A percentile compares a stretch with the other conserved stretches of the same genome.
Conservation (phyloP, 1,139 yeast genomes). For the Nematodospora anomalae region DNA sequence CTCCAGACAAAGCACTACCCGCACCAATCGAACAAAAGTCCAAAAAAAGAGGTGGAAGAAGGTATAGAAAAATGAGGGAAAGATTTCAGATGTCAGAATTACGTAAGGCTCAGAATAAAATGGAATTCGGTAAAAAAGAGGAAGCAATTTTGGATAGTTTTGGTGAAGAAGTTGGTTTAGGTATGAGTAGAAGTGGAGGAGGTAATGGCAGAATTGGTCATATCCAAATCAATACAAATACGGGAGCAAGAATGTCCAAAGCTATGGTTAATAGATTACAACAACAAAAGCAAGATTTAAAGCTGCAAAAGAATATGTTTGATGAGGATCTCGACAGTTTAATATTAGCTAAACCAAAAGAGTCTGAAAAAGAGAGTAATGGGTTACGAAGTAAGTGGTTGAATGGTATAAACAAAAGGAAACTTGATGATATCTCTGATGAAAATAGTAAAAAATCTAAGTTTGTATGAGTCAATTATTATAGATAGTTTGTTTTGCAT, state of each 20-base stretch:
- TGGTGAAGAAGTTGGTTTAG: slow-evolving; percentile 83
- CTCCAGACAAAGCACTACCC: slow-evolving; percentile 74
- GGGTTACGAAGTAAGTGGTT: slow-evolving; percentile 21
- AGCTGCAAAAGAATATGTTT: slow-evolving; percentile 14
- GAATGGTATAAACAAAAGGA: slow-evolving; percentile 22
- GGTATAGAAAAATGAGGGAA: slow-evolving; percentile 77
- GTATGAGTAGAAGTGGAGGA: slow-evolving; percentile 58
- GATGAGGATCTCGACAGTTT: slow-evolving; percentile 20
- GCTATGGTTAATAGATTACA: slow-evolving; percentile 48
- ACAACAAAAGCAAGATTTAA: slow-evolving; percentile 13
- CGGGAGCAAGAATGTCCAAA: slow-evolving; percentile 56
- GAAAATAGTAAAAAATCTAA: slow-evolving; percentile 4
- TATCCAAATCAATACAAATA: slow-evolving; percentile 39
- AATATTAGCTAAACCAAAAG: slow-evolving; percentile 13
- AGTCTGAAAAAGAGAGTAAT: slow-evolving; percentile 1
- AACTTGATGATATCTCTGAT: background rate
- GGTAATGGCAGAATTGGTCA: slow-evolving; percentile 30
- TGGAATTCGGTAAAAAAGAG: slow-evolving; percentile 79
- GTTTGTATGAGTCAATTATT: background rate
- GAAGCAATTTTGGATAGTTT: slow-evolving; percentile 59
- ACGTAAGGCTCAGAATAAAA: slow-evolving; percentile 78
- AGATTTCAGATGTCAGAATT: slow-evolving; percentile 78
- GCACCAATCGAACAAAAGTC: slow-evolving; percentile 77
- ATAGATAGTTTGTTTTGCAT: no score
- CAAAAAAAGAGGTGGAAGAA: slow-evolving; percentile 83